These are phyloP conservation scores for Globisporangium nodosum DNA, from an alignment of 352 stramenopile species.

Conservation along the genomic window DNA sequence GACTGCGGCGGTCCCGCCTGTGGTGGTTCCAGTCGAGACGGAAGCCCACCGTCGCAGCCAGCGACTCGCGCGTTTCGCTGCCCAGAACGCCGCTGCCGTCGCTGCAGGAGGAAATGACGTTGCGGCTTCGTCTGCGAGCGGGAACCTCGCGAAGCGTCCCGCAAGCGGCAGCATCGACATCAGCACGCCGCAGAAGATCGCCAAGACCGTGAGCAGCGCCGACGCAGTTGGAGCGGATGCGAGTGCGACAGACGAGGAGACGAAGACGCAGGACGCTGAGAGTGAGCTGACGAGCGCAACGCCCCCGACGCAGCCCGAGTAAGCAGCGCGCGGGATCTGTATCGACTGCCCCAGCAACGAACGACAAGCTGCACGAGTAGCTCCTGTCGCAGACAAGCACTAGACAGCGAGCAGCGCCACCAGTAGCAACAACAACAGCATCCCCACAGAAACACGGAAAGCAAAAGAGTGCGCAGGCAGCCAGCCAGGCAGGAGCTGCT, in stretches of 20 bases:
- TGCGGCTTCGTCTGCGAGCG: constrained; percentile 10
- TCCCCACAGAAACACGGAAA: no score
- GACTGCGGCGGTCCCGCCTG: background rate
- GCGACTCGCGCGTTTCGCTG: constrained; percentile 39
- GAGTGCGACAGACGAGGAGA: background rate
- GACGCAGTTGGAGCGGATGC: constrained; percentile 12
- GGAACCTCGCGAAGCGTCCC: constrained; percentile 28
- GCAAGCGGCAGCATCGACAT: constrained; percentile 23
- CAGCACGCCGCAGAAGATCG: constrained; percentile 28
- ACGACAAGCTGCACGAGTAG: no score
- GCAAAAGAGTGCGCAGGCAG: no score
- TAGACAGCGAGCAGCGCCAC: no score
- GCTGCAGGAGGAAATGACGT: background rate
- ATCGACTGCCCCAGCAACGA: no score
- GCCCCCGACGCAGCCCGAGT: constrained; percentile 5
- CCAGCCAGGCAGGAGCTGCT: no score
- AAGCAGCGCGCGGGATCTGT: background rate
- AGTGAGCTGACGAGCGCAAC: background rate
- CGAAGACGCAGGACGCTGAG: background rate
- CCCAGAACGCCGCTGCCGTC: background rate
- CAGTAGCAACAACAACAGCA: no score
- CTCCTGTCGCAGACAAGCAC: no score
- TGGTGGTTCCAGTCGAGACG: constrained; percentile 6
- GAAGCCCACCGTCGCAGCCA: constrained; percentile 41
- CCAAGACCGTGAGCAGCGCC: constrained; percentile 21